These are phyloP conservation scores for Fragaria vesca DNA, from an alignment of 306 rosid genomes.

Conservation along the genomic window DNA sequence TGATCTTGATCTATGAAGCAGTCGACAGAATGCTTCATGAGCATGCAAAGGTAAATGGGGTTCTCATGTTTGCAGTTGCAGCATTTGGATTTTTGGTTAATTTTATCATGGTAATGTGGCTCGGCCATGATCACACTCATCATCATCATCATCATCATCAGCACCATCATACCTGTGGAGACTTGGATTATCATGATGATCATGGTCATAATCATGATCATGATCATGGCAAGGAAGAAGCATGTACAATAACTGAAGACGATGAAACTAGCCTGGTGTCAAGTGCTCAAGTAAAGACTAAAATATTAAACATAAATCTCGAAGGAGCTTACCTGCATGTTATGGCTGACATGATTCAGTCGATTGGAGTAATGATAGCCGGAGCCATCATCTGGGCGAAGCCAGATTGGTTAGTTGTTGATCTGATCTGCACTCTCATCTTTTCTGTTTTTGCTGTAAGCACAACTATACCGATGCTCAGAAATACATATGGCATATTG, in stretches of 20 bases:
- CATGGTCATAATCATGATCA: slow-evolving; percentile 16
- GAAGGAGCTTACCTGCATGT: slow-evolving; percentile 97
- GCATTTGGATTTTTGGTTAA: slow-evolving; percentile 79
- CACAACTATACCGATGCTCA: slow-evolving; percentile 69
- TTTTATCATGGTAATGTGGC: slow-evolving; percentile 76
- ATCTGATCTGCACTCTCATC: slow-evolving; percentile 68
- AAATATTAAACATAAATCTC: slow-evolving; percentile 57
- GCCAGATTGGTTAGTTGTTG: slow-evolving; percentile 75
- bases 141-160: neutral
- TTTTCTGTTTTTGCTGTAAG: slow-evolving; percentile 68
- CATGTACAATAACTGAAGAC: slow-evolving; percentile 33
- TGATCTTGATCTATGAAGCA: slow-evolving; percentile 72
- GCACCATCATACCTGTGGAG: slow-evolving; percentile 14
- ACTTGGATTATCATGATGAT: slow-evolving; percentile 9
- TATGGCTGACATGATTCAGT: slow-evolving; percentile 85
- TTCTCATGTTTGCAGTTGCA: slow-evolving; percentile 79
- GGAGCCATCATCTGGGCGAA: slow-evolving; percentile 76
- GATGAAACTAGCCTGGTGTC: slow-evolving; percentile 49
- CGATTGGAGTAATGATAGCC: slow-evolving; percentile 89
- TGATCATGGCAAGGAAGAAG: slow-evolving; percentile 41
- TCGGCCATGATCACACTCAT: slow-evolving; percentile 55
- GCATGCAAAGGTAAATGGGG: slow-evolving; percentile 55
- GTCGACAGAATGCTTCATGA: slow-evolving; percentile 46
- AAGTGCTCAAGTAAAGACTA: slow-evolving; percentile 28
- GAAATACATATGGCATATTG: slow-evolving; percentile 57